A percentile compares a stretch with the other conserved stretches of the same genome.
Conservation (phyloP, 2,329 filamentous ascomycete species). For the Ophiostoma angusticollis region DNA sequence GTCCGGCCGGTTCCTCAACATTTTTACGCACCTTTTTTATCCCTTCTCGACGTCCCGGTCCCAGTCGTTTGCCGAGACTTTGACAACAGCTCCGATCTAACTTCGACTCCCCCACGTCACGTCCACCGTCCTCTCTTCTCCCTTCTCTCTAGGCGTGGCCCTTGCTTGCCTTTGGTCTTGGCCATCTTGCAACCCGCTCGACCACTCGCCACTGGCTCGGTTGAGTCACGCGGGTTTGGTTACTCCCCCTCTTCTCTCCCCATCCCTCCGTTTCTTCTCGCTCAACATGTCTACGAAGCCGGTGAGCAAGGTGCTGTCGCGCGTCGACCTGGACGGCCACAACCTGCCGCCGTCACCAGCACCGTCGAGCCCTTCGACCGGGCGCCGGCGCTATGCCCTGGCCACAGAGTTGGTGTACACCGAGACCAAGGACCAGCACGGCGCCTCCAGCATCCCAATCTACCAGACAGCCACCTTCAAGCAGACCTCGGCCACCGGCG, state of each 20-base stretch:
- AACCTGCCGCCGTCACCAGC: conserved; percentile 83
- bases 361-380: conserved; percentile 77
- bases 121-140: background rate
- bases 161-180: background rate
- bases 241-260: background rate
- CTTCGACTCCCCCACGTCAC: too few relatives aligned
- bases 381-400: conserved; percentile 73
- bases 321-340: conserved; percentile 70
- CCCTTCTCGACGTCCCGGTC: too few relatives aligned
- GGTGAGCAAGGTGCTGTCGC: conserved; percentile 38
- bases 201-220: background rate
- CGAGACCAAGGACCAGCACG: conserved; percentile 93
- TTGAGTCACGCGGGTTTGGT: conserved; percentile 2
- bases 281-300: conserved; percentile 22
- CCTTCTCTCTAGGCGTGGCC: background rate
- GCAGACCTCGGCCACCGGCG: conserved; percentile 66
- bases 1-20: background rate
- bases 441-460: conserved; percentile 88
- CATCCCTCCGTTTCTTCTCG: background rate
- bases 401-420: conserved; percentile 96
- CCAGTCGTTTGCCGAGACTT: too few relatives aligned
- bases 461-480: conserved; percentile 99
- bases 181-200: background rate
- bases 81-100: too few relatives aligned
- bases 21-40: background rate